Evolutionary conservation across 352 stramenopile genomes (phyloP).

Genomic region (Globisporangium lucens): DNA sequence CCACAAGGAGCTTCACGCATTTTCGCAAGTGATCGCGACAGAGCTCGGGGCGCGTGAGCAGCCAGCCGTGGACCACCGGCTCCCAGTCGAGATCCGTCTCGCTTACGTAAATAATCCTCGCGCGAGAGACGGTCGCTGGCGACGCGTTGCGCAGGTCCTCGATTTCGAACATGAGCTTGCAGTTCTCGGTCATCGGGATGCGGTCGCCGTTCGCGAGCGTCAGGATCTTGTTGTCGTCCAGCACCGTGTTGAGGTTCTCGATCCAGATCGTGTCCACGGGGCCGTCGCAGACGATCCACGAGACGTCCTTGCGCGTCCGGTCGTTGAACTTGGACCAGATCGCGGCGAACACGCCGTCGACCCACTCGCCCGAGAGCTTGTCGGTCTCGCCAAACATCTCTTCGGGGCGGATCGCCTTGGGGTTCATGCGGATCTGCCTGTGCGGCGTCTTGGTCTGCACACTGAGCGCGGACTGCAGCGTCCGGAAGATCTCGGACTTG

Average conservation of each 20-base stretch:
- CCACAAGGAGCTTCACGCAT: conserved; percentile 56
- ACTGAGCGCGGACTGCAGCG: conserved; percentile 64
- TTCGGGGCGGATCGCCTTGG: conserved; percentile 76
- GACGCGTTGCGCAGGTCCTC: conserved; percentile 91
- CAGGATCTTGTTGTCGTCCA: conserved; percentile 94
- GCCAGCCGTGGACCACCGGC: conserved; percentile 62
- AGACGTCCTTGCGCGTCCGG: conserved; percentile 67
- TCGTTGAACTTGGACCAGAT: conserved; percentile 90
- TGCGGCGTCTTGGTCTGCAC: conserved; percentile 58
- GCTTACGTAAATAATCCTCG: conserved; percentile 91
- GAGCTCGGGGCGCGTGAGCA: conserved; percentile 41
- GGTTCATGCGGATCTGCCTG: conserved; percentile 76
- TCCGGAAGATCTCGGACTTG: conserved; percentile 71
- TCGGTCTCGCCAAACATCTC: conserved; percentile 86
- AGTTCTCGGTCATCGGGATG: conserved; percentile 88
- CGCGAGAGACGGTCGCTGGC: conserved; percentile 88
- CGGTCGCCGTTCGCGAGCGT: conserved; percentile 92
- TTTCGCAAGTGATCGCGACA: conserved; percentile 43
- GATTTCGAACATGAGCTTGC: conserved; percentile 93
- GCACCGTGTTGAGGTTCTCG: conserved; percentile 94
- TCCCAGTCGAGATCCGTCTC: conserved; percentile 77
- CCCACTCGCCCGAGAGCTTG: conserved; percentile 69
- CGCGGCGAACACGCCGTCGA: conserved; percentile 74
- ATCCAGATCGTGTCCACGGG: conserved; percentile 94
- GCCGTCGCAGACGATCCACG: conserved; percentile 93